phyloP scores from a whole-genome alignment of 1,284 basidiomycete genomes.

The Sporisorium exsertum region DNA sequence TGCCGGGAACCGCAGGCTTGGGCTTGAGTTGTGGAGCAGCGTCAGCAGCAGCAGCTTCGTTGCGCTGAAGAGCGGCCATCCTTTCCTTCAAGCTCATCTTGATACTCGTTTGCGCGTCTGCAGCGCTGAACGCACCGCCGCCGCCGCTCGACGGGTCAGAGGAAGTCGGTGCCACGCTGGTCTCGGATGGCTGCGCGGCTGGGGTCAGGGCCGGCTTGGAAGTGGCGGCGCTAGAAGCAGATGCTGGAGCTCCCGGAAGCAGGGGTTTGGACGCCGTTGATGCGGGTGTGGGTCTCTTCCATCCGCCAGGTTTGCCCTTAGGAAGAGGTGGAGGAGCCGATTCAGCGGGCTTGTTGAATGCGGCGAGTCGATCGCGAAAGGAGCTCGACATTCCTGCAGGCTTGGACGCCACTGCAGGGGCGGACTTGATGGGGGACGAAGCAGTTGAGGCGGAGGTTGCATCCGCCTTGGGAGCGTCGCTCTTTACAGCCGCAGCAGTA shows the following conservation, averaged over 20 bases:
- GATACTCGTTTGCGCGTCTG: constrained; percentile 66
- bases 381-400: constrained; percentile 58
- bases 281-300: constrained; percentile 61
- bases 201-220: constrained; percentile 9
- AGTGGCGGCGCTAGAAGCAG: constrained; percentile 21
- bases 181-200: constrained; percentile 6
- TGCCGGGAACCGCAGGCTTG: constrained; percentile 44
- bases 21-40: constrained; percentile 42
- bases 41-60: constrained; percentile 40
- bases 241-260: constrained; percentile 45
- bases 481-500: constrained; percentile 6
- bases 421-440: constrained; percentile 31
- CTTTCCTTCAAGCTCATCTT: constrained; percentile 68
- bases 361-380: constrained; percentile 66
- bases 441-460: constrained; percentile 6
- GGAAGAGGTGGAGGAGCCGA: constrained; percentile 60
- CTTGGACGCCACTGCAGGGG: constrained; percentile 51
- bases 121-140: constrained; percentile 55
- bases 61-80: constrained; percentile 67
- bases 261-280: constrained; percentile 55
- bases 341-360: constrained; percentile 65
- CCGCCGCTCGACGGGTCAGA: constrained; percentile 20
- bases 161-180: constrained; percentile 15
- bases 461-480: not conserved
- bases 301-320: constrained; percentile 61